Percentiles rank a stretch among this genome's conserved stretches.
phyloP scores from a whole-genome alignment of 2,329 filamentous ascomycete species.

The Cordyceps farinosa region DNA sequence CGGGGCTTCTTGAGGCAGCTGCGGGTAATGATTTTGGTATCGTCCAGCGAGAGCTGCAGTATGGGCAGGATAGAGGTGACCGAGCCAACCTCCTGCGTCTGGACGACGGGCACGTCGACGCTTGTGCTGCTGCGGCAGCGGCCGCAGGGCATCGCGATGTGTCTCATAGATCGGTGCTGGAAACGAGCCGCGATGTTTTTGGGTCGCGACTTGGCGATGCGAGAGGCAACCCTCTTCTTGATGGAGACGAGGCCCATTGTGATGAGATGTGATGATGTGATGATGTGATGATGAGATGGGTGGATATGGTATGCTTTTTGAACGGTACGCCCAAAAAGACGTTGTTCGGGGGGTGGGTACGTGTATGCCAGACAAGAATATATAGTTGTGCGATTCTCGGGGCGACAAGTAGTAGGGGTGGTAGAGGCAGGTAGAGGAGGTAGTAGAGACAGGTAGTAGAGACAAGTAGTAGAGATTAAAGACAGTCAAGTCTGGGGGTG shows the following conservation, averaged over 20 bases:
- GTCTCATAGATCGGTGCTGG: background rate
- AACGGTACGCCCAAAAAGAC: background rate
- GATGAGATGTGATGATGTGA: background rate
- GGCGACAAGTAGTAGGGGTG: no score
- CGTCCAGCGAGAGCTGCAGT: background rate
- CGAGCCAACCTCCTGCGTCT: background rate
- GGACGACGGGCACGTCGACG: no score
- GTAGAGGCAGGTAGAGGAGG: no score
- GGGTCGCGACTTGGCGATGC: background rate
- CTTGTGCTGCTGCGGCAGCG: background rate
- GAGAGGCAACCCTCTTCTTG: background rate
- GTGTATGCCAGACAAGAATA: no score
- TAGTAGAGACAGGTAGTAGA: no score
- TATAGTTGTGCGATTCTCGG: no score
- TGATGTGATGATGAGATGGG: background rate
- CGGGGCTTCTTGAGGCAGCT: slow-evolving; percentile 8
- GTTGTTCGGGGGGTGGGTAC: no score
- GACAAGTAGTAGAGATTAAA: no score
- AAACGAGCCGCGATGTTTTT: background rate
- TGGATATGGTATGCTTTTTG: background rate
- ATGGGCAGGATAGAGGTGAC: background rate
- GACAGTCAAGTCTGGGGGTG: no score
- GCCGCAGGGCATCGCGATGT: background rate
- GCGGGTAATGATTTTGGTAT: background rate
- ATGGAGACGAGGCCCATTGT: background rate